A percentile compares a stretch with the other conserved stretches of the same genome.
These are phyloP conservation scores for Colletotrichum ledebouriae DNA, from an alignment of 2,329 filamentous ascomycete genomes.

Conservation along the genomic window DNA sequence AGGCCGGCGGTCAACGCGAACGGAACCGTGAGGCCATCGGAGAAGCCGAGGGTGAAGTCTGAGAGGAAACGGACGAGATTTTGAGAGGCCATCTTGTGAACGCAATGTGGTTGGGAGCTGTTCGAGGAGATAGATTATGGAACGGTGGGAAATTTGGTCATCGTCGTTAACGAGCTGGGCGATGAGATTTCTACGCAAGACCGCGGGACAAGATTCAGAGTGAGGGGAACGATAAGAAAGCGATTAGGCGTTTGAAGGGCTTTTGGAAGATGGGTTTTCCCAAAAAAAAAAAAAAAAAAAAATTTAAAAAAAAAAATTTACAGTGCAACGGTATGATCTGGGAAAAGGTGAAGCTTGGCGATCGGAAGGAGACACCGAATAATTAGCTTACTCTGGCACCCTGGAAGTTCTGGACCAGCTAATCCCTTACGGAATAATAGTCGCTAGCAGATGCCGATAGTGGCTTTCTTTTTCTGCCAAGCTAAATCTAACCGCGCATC, in stretches of 20 bases:
- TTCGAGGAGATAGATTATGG: neutral
- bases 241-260: neutral
- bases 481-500: neutral
- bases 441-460: neutral
- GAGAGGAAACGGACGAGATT: slow-evolving; percentile 61
- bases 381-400: neutral
- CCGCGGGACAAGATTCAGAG: too few species aligned
- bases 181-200: neutral
- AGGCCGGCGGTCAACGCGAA: slow-evolving; percentile 81
- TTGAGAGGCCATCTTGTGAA: slow-evolving; percentile 38
- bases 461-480: slow-evolving; percentile 4
- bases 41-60: slow-evolving; percentile 80
- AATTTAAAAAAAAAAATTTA: too few species aligned
- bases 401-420: slow-evolving; percentile 1
- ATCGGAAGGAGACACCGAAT: slow-evolving; percentile 16
- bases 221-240: neutral
- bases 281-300: too few species aligned
- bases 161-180: neutral
- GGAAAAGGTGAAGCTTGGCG: slow-evolving; percentile 8
- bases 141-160: neutral
- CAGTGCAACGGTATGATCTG: neutral
- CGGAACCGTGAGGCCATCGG: slow-evolving; percentile 80
- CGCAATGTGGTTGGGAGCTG: neutral
- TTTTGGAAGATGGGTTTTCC: neutral
- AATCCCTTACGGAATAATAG: neutral